Evolutionary conservation across 1,284 basidiomycete species (phyloP), one percentile per base, ranked within the genome.

Genomic region (Trametes pubescens): DNA sequence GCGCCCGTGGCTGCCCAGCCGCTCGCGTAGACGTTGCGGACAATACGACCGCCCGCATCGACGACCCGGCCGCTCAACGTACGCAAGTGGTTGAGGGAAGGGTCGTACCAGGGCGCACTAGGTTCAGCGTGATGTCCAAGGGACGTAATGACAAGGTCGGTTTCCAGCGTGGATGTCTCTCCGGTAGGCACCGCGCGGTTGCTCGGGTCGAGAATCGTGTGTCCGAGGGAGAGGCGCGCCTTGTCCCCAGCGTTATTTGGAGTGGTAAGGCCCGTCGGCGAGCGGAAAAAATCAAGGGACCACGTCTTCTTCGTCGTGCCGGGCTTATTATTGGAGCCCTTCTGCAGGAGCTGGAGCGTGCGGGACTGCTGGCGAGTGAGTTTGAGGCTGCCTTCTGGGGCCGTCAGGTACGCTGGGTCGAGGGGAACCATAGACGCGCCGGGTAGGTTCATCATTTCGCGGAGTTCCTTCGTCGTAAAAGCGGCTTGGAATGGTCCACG

Each of bases 1-100:
- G 97, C 96, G 24, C 97, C 98, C 13, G 88, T 88, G 0, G 95
- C 92, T 0, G 95, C 91, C 98, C 98, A 99, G 2, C 97, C 97
- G 1, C 94, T 91, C 1, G 94, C 91, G 74, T 98, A 99, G n/a
- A 95, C 82, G 43, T 91, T 90, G 29, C 82, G 82, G 61, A 86
- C 69, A 4, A 74, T 78, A 22, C 67, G 75, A 8, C 81, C 86
- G 21, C 71, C 73, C 24, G 75, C 70, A 9, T 79, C 81, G 62
- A 86, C 71, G n/a, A 93, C 79, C 22, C 87, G 82, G 6, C 86
- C 86, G 6, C 76, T 75, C 1, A 77, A 68, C 0, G 84, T 84
- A 18, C 86, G 84, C n/a, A 92, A 75, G 69, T 86, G 87, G 2
- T 81, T 75, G 1, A 85, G 75, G 0, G 77, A 69, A 0, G 85